Conservation (phyloP, 768 basidiomycete species). For the Rhizopogon vesiculosus region DNA sequence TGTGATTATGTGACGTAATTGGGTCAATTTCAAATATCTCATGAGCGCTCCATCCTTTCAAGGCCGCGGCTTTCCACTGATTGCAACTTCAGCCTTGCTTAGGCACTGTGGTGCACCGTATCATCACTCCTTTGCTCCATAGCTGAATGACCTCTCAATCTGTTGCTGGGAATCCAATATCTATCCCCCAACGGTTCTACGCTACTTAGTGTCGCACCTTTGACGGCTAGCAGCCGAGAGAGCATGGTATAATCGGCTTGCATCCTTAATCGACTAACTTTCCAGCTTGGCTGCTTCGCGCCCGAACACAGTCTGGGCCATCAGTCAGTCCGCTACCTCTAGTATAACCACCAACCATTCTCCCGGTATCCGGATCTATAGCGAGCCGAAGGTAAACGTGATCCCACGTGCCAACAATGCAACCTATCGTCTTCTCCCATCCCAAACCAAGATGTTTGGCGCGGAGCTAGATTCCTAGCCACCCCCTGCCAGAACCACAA, state of each 20-base stretch:
- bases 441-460: constrained; percentile 49
- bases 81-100: no score
- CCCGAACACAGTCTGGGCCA: constrained; percentile 52
- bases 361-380: constrained; percentile 54
- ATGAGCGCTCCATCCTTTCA: no score
- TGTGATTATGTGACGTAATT: no score
- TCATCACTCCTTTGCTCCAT: neutral
- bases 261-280: neutral
- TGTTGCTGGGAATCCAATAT: no score
- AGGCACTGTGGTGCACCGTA: no score
- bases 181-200: no score
- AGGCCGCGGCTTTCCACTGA: no score
- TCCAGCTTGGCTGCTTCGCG: constrained; percentile 35
- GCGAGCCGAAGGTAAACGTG: constrained; percentile 67
- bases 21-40: neutral
- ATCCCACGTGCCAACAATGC: constrained; percentile 60
- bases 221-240: neutral
- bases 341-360: constrained; percentile 65
- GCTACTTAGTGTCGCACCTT: neutral
- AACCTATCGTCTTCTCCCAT: constrained; percentile 54
- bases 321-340: constrained; percentile 63
- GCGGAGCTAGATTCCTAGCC: constrained; percentile 64
- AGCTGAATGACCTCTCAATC: neutral
- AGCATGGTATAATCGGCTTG: neutral
- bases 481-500: constrained; percentile 58